Base-by-base conservation (phyloP, 2,329 filamentous ascomycete genomes). In the Monilinia fructicola region DNA sequence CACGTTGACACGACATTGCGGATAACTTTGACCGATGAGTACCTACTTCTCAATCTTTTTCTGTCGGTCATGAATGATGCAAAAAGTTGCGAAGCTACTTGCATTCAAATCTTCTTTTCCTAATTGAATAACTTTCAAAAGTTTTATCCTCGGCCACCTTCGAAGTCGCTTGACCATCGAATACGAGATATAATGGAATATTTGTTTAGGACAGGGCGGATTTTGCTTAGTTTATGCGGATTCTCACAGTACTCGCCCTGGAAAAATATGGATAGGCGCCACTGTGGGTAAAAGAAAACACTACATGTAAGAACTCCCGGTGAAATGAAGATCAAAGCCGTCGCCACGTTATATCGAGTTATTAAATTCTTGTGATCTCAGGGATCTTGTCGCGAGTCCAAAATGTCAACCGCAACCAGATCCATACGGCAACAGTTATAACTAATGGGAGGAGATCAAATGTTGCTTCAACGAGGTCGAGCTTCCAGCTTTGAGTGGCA, bases 361-460 rank as follows among this genome's bases (percentile, higher is more conserved):
- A 54, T 65, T 26, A 70, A 54, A 71, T 67, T 3, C 69, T 55
- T 46, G 68, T 71, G 6, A 63, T 38, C 66, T 67, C 28, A 69
- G 48, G 21, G 16, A 54, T 35, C 7, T 70, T 68, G 44, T 68
- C 71, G 28, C 67, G 64, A 54, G 56, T 60, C n/a, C 68, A 71
- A 46, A 66, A 68, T 12, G 65, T 63, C 42, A 69, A 73, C 54
- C 70, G 71, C 42, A 70, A 46, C 35, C 69, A 31, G 21, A 64
- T 12, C 53, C 70, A 72, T 14, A 68, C 69, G 9, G 44, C 46
- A 31, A 70, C 60, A n/a, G 69, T 70, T 10, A 71, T 54, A 6
- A 71, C 21, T 26, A 72, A 69, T 9, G 69, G 71, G 4, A 70
- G 62, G 14, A 71, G 63, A n/a, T 74, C 70, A 14, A 73, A 64